These are phyloP conservation scores for Fulvia fulva DNA, from an alignment of 2,329 filamentous ascomycete genomes.

Conservation along the genomic window DNA sequence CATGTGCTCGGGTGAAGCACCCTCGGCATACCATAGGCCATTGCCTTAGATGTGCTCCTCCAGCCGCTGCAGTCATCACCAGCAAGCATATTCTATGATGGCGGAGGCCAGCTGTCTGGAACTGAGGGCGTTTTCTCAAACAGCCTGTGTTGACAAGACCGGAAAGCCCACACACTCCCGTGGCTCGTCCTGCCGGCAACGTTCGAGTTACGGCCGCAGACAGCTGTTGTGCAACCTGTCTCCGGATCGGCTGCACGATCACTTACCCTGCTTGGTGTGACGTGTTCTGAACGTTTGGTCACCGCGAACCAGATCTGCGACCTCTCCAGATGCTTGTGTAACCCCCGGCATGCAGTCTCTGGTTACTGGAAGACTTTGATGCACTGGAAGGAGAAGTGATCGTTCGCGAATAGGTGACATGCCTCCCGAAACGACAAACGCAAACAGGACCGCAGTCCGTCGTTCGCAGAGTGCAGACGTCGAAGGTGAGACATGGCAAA, in stretches of 20 bases:
- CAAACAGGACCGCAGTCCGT: background rate
- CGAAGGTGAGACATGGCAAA: background rate
- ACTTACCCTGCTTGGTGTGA: background rate
- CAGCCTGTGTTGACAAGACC: background rate
- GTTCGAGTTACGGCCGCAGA: background rate
- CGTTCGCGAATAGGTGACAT: background rate
- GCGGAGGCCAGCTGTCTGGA: background rate
- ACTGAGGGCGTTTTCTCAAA: slow-evolving; percentile 1
- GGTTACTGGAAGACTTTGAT: background rate
- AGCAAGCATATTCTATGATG: no score
- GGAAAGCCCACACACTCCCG: background rate
- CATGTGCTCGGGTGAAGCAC: background rate
- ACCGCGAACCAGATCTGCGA: slow-evolving; percentile 11
- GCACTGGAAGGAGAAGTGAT: slow-evolving; percentile 5
- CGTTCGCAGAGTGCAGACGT: no score
- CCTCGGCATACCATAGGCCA: background rate
- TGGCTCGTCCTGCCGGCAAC: background rate
- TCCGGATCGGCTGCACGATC: slow-evolving; percentile 4
- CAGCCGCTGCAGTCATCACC: background rate
- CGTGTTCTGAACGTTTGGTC: slow-evolving; percentile 2
- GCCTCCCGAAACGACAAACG: background rate
- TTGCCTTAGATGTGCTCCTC: background rate
- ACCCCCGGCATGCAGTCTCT: slow-evolving; percentile 5
- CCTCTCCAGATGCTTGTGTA: background rate
- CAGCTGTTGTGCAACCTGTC: slow-evolving; percentile 1